Evolutionary conservation across 2,329 filamentous ascomycete species (phyloP).

Genomic region (Aspergillus ruber): DNA sequence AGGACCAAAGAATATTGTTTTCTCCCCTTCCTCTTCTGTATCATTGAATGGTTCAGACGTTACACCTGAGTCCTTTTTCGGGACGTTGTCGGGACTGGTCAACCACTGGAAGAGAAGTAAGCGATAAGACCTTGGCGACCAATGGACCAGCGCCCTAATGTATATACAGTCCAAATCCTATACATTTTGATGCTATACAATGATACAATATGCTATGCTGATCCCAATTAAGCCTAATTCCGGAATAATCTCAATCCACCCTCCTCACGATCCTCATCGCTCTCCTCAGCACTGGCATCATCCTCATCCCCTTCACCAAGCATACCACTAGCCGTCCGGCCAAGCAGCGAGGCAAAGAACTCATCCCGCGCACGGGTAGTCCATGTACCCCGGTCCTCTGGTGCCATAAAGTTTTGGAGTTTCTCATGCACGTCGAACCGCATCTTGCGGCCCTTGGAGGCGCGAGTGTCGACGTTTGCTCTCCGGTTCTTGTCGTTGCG

Average conservation of each 20-base stretch:
- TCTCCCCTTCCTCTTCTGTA: too few relatives aligned
- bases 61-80: too few relatives aligned
- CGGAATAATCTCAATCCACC: conserved; percentile 28
- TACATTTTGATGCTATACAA: neutral
- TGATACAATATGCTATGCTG: neutral
- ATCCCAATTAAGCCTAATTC: conserved; percentile 10
- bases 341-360: conserved; percentile 69
- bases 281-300: conserved; percentile 31
- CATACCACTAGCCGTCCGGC: conserved; percentile 55
- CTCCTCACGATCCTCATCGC: conserved; percentile 25
- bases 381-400: conserved; percentile 76
- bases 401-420: conserved; percentile 95
- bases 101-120: too few relatives aligned
- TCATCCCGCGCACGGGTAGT: conserved; percentile 69
- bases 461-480: conserved; percentile 75
- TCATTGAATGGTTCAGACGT: too few relatives aligned
- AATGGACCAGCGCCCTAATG: too few relatives aligned
- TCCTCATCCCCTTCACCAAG: conserved; percentile 56
- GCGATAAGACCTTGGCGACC: too few relatives aligned
- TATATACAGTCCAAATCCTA: too few relatives aligned
- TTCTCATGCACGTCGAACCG: conserved; percentile 95
- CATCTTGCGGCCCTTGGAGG: conserved; percentile 91
- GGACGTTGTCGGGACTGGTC: too few relatives aligned
- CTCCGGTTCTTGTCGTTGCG: conserved; percentile 63
- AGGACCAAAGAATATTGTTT: too few relatives aligned